Percentiles rank a stretch among this genome's conserved stretches.
Evolutionary conservation across 1,284 basidiomycete species (phyloP).

Genomic region (Melampsora larici-populina): DNA sequence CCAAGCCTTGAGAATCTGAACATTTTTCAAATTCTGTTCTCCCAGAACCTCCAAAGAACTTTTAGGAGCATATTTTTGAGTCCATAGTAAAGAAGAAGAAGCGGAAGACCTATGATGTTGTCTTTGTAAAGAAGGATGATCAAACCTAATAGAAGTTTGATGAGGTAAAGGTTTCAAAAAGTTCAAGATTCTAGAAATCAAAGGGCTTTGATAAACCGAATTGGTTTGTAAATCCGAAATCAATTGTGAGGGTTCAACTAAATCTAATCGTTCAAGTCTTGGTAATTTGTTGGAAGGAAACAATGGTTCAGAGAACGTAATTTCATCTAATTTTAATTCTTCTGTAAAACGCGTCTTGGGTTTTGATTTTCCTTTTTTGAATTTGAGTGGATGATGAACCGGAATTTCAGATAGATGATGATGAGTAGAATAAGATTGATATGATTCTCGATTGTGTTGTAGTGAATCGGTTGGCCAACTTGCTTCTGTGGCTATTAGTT

Average conservation of each 20-base stretch:
- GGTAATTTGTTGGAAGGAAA: background rate
- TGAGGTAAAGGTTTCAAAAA: background rate
- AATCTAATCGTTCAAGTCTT: background rate
- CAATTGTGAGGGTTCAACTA: background rate
- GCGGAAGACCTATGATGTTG: constrained; percentile 10
- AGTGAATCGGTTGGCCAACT: background rate
- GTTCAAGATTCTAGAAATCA: background rate
- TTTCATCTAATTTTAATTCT: no score
- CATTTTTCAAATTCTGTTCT: constrained; percentile 64
- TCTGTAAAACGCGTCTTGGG: no score
- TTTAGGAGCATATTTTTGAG: constrained; percentile 71
- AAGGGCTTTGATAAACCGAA: constrained; percentile 4
- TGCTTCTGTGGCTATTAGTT: background rate
- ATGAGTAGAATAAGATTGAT: background rate
- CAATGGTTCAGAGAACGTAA: no score
- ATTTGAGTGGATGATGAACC: background rate
- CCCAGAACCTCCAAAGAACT: constrained; percentile 73
- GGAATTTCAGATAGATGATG: no score
- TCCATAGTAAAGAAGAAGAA: constrained; percentile 62
- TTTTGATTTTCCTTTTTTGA: constrained; percentile 17
- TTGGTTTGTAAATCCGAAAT: background rate
- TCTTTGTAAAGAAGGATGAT: constrained; percentile 13
- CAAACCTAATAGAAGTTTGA: background rate
- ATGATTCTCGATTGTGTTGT: constrained; percentile 5
- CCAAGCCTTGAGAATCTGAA: constrained; percentile 77